Evolutionary conservation across 805 yeast genomes (phyloP), one percentile per base, ranked within the genome.

Genomic region (Sugiyamaella mastotermitis): DNA sequence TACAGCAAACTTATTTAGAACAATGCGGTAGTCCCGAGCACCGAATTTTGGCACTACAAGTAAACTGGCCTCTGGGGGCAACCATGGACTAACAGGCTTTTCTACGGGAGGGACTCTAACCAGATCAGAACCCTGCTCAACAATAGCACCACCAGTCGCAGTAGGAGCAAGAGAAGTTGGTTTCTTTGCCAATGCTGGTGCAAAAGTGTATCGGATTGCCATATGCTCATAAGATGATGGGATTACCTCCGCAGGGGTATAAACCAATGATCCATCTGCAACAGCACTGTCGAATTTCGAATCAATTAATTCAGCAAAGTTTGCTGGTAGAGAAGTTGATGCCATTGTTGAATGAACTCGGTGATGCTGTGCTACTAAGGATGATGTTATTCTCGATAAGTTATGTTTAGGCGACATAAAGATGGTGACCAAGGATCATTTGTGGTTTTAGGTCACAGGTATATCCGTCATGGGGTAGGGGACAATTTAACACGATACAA

Each of bases 1-100:
- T 26, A 88, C 80, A 7, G 97, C 94, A 60, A 74, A 92, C 60
- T 90, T 92, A 68, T 90, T 90, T 49, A 86, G 71, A 4, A 90
- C 75, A 23, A 90, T 59, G 46, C 77, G 68, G 53, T 80, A 75
- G 20, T 73, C 63, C 11, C 59, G 60, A 3, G 65, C 68, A 8
- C 74, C 74, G 41, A 72, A 68, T 32, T 69, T 68, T 7, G 70
- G 69, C 18, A 75, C 50, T 6, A 88, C 69, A 0, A 86, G 75
- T 31, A 88, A 63, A 42, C 76, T 80, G 4, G 83, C 83, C 49
- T 84, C 95, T 0, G 94, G 90, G 15, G 76, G 72, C 34, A 72
- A 71, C 62, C 92, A 90, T 2, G 97, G 97, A 52, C 86, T 51
- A 17, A 17, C 36, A 25, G 42, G 35, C 35, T 31, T 31, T 20